A percentile compares a stretch with the other conserved stretches of the same genome.
phyloP scores from a whole-genome alignment of 495 filamentous ascomycete genomes.

The Pseudomonodictys pantanalensis region DNA sequence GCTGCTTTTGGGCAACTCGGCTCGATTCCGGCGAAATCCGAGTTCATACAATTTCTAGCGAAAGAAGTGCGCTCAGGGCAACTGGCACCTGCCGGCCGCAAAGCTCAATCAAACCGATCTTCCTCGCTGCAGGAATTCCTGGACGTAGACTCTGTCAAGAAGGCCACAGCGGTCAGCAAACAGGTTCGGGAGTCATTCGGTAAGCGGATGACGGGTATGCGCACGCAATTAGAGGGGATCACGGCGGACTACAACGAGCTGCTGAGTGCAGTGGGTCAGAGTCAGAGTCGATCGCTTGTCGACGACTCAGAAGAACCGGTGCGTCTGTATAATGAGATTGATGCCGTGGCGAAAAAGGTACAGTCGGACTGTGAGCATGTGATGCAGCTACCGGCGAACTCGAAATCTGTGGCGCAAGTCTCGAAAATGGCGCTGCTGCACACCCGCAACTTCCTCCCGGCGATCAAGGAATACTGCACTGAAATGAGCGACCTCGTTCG shows the following conservation, averaged over 20 bases:
- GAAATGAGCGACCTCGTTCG: constrained; percentile 75
- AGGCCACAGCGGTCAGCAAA: constrained; percentile 55
- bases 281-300: constrained; percentile 31
- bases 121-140: constrained; percentile 69
- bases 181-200: constrained; percentile 53
- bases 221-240: constrained; percentile 52
- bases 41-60: constrained; percentile 52
- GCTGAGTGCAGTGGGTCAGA: constrained; percentile 39
- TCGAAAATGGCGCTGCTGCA: constrained; percentile 84
- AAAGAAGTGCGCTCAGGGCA: constrained; percentile 20
- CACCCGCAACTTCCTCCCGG: constrained; percentile 84
- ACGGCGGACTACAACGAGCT: constrained; percentile 54
- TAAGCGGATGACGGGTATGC: constrained; percentile 52
- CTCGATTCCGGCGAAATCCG: constrained; percentile 58
- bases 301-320: constrained; percentile 48
- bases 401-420: constrained; percentile 71
- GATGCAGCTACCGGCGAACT: constrained; percentile 61
- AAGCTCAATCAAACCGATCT: constrained; percentile 15
- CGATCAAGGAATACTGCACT: constrained; percentile 61
- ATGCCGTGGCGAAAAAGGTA: constrained; percentile 80
- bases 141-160: constrained; percentile 61
- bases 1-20: constrained; percentile 60
- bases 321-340: constrained; percentile 75
- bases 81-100: constrained; percentile 8
- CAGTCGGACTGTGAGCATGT: constrained; percentile 82